Evolutionary conservation across 2,329 filamentous ascomycete species (phyloP), one percentile per base, ranked within the genome.

Genomic region (Colletotrichum paranaense): DNA sequence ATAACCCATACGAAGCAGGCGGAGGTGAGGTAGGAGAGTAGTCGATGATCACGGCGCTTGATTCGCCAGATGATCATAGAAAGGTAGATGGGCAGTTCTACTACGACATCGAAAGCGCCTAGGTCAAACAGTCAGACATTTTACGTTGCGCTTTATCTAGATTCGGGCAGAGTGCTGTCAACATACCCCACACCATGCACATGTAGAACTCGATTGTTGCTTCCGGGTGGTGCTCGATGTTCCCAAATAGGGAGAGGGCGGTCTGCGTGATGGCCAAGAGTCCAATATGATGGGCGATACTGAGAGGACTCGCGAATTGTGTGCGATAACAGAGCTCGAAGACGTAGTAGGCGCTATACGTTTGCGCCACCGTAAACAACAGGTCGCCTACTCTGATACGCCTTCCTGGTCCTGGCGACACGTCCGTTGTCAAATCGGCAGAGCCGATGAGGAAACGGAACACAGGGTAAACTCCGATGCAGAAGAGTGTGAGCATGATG

Each of bases 321-420:
- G 72, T 68, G 57, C 75, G 74, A 26, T 64, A 76, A 26, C 64
- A 72, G 4, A 76, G 64, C 53, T 76, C 75, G 56, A 76, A 76
- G 12, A 75, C 66, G 49, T 76, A 76, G 60, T 76, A 76, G 7
- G 65, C 74, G 64, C 67, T 68, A 67, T 76, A 75, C 1, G 74
- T 55, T 52, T 76, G 74, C 1, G 66, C 58, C 0, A 76, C 22
- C 1, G 74, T 67, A 28, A 73, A 76, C 35, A 76, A 67, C 22
- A 76, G 58, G 7, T 75, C 74, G 11, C 75, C 75, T 9, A 73
- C 52, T 12, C 70, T 67, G 3, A 73, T 62, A 4, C 70, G 70
- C 6, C 32, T 63, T 6, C 70, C 70, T 8, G 62, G 62, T 8
- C 62, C 55, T 16, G 60, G 35, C 4, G 69, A 60, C 4, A 73